Conservation (phyloP, 805 yeast species). For the Candida pseudoglaebosa region DNA sequence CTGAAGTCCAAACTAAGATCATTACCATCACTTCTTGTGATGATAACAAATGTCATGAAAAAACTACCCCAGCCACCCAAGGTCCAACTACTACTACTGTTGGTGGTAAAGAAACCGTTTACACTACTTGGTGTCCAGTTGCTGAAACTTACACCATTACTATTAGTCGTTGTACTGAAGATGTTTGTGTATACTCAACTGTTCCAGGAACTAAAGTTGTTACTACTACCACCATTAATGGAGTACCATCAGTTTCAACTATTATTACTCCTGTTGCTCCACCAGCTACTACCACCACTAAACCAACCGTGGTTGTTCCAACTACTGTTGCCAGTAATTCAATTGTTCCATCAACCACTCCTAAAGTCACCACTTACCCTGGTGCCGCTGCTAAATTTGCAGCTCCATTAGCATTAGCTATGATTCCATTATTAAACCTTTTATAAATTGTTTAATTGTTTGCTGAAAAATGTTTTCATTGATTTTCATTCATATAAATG, state of each 20-base stretch:
- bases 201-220: slow-evolving; percentile 10
- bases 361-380: slow-evolving; percentile 11
- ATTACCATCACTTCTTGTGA: slow-evolving; percentile 35
- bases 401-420: slow-evolving; percentile 20
- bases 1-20: slow-evolving; percentile 16
- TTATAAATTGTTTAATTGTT: slow-evolving; percentile 16
- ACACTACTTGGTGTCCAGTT: slow-evolving; percentile 38
- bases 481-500: too few species aligned
- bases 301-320: slow-evolving; percentile 10
- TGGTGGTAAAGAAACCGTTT: slow-evolving; percentile 22
- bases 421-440: slow-evolving; percentile 31
- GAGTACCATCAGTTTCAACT: slow-evolving; percentile 13
- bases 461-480: too few species aligned
- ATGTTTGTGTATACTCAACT: slow-evolving; percentile 20
- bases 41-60: slow-evolving; percentile 24
- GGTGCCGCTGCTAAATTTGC: slow-evolving; percentile 15
- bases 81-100: slow-evolving; percentile 24
- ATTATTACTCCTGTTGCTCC: slow-evolving; percentile 10
- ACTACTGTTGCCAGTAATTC: slow-evolving; percentile 14
- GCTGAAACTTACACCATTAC: slow-evolving; percentile 20
- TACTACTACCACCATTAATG: slow-evolving; percentile 7
- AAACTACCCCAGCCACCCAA: slow-evolving; percentile 27
- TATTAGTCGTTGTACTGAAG: slow-evolving; percentile 25
- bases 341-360: slow-evolving; percentile 9
- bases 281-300: slow-evolving; percentile 10